Evolutionary conservation across 2,329 filamentous ascomycete genomes (phyloP), one percentile per base, ranked within the genome.

Genomic region (Hymenoscyphus salicellus): DNA sequence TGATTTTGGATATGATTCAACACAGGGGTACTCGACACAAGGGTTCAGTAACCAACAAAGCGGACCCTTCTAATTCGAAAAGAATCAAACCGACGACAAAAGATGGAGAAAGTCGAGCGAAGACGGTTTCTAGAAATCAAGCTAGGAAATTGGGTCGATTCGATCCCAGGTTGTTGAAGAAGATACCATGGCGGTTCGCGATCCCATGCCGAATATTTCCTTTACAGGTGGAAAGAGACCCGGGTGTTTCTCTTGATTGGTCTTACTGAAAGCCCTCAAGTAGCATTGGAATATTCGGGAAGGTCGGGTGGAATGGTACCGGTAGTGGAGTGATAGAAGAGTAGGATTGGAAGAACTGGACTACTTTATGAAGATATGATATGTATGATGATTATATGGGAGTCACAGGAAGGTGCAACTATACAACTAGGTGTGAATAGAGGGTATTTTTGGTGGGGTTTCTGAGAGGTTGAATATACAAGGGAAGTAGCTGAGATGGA

Each of bases 1-100:
- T 57, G 63, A 60, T n/a, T 65, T 66, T 60, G 38, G 63, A 66
- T 59, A 59, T 23, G 32, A 59, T 7, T 63, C 67, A 52, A 61
- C 62, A 26, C 62, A 60, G 26, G 65, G 63, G 2, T 68, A 59
- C 7, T 63, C 67, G 43, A 61, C 62, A 26, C 62, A 60, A 26
- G 65, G 63, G 43, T 26, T 23, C 10, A 26, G 46, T 52, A 26
- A 23, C 46, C 10, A 26, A 20, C 20, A 52, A 23, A 52, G 6
- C 23, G 46, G 20, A 52, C 7, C 4, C 11, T 52, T 52, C 14
- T 26, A 23, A 26, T 14, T 52, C 10, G 5, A 2, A 6, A 17
- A 38, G 36, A 11, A 52, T 46, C 43, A 46, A 10, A 46, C 6
- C 20, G 43, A 23, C 32, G 32, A 23, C 3, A 20, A 52, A 8